Percentiles rank a stretch among this genome's conserved stretches.
Conservation (phyloP, 768 basidiomycete species). For the Boletellus sp. region DNA sequence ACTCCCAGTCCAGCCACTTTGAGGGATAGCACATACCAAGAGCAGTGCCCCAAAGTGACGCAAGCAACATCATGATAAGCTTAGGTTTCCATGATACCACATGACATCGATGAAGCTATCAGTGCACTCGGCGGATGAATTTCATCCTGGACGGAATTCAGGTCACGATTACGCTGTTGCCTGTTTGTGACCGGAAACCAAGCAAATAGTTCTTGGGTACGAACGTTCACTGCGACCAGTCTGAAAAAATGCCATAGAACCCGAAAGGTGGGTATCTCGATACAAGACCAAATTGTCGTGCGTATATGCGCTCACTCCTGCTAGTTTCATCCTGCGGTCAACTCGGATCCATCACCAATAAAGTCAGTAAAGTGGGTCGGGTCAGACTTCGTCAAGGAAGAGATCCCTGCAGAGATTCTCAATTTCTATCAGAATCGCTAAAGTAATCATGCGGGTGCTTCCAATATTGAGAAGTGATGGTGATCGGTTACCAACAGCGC, state of each 20-base stretch:
- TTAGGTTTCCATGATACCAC: slow-evolving; percentile 4
- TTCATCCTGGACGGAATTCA: not conserved
- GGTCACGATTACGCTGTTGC: slow-evolving; percentile 8
- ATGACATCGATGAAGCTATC: slow-evolving; percentile 12
- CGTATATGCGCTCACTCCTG: no score
- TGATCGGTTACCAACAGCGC: no score
- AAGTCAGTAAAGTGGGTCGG: no score
- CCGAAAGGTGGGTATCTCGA: slow-evolving; percentile 20
- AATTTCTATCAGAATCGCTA: no score
- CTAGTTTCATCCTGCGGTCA: no score
- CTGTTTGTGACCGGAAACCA: slow-evolving; percentile 2
- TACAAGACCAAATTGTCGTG: slow-evolving; percentile 14
- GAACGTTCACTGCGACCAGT: slow-evolving; percentile 12
- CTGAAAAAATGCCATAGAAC: slow-evolving; percentile 21
- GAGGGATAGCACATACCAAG: slow-evolving; percentile 1
- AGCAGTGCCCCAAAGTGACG: slow-evolving; percentile 1
- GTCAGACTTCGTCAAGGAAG: no score
- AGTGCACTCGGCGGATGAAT: not conserved
- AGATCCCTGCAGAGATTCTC: no score
- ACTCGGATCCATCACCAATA: no score
- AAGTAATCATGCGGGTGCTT: no score
- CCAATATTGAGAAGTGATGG: no score
- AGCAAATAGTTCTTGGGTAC: slow-evolving; percentile 1
- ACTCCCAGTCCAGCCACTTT: slow-evolving; percentile 4
- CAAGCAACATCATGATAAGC: slow-evolving; percentile 5